Evolutionary conservation across 164 flowering plant genomes (phyloP).

Genomic region (Buxus sempervirens): DNA sequence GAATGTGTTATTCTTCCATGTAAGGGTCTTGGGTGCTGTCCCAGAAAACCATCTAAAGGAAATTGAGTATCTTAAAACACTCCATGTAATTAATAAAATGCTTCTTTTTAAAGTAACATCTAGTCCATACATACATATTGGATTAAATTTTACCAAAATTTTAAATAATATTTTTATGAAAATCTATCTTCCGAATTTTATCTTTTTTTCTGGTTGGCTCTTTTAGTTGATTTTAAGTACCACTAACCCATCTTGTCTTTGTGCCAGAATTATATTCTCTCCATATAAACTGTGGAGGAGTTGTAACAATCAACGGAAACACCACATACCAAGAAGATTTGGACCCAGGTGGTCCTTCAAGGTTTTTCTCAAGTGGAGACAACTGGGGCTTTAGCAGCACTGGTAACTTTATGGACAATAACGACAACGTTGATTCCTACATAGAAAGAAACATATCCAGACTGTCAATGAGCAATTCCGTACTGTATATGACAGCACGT

Average conservation of each 20-base stretch:
- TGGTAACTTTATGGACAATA: conserved; percentile 17
- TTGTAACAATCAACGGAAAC: conserved; percentile 3
- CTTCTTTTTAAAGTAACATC: neutral
- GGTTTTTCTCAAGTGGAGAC: neutral
- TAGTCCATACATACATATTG: neutral
- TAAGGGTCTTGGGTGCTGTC: too few species aligned
- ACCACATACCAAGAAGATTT: conserved; percentile 19
- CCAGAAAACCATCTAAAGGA: neutral
- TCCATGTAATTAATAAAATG: neutral
- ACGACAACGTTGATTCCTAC: neutral
- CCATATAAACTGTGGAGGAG: conserved; percentile 49
- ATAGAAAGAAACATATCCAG: conserved; percentile 1
- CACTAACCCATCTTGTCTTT: neutral
- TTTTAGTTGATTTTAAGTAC: neutral
- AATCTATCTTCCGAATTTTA: neutral
- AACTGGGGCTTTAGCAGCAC: conserved; percentile 31
- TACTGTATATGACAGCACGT: conserved; percentile 32
- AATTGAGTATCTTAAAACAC: too few species aligned
- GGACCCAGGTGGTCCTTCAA: conserved; percentile 9
- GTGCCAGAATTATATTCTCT: conserved; percentile 24
- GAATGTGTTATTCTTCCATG: neutral
- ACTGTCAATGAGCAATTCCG: conserved; percentile 12
- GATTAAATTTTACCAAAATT: neutral
- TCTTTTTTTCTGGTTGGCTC: neutral
- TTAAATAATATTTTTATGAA: neutral